Base-by-base conservation (phyloP, 768 basidiomycete species). In the Xerocomellus chrysenteron region DNA sequence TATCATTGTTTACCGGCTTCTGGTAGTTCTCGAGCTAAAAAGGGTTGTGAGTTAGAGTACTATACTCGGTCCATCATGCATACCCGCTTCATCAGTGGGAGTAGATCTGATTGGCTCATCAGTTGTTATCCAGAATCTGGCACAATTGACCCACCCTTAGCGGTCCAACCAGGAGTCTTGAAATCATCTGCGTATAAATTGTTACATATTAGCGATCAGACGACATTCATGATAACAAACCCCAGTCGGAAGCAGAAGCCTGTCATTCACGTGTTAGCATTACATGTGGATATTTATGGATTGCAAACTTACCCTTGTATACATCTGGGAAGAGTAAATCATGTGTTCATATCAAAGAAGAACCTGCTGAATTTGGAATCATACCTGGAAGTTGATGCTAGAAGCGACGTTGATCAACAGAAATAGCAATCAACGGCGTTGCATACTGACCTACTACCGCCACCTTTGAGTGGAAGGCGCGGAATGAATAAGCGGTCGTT, bases 211-310 rank as follows among this genome's bases (percentile, higher is more conserved):
- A 26, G 17, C 10, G 21, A 40, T 16, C 32, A 35, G 5, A 35
- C n/a, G 9, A 44, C 37, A 44, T 30, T 30, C n/a, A 40, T 50
- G 14, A 42, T 19, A 35, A 61, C 78, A 43, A 57, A 85, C 85
- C 83, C 85, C 85, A 86, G 63, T 86, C 86, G 28, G 85, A 86
- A 10, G 82, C 84, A 42, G 85, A 87, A 35, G 85, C 85, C 82
- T 83, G 44, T n/a, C 11, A 42, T 33, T 32, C 16, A 26, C 9
- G 28, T 12, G 44, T 60, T 17, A 56, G 48, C 24, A 19, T 36
- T 16, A 26, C 10, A 10, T 21, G 8, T 32, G 12, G 21, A 47
- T 41, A 54, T 36, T 17, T 14, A 35, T 36, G 5, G 16, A n/a
- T 19, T 37, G 42, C 1, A 32, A 39, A 41, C 47, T 62, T 65